Conservation (phyloP, 768 basidiomycete species). For the Phallus indusiatus region DNA sequence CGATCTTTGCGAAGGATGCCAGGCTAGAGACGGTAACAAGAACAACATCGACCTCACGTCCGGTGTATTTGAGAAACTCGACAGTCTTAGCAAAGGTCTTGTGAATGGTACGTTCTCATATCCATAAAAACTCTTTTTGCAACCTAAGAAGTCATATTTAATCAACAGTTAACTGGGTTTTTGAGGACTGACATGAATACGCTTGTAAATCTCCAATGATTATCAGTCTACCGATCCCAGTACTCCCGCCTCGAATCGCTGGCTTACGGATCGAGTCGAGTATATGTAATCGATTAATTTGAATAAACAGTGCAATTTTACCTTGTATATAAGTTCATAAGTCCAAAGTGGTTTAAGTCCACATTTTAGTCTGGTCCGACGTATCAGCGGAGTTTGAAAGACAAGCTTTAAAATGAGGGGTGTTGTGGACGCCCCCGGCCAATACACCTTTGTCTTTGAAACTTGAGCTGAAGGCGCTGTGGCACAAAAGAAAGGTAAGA, state of each 20-base stretch:
- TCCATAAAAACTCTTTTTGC: background rate
- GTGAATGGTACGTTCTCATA: background rate
- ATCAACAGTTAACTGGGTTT: background rate
- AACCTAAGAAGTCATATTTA: background rate
- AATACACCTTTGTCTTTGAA: background rate
- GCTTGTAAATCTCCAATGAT: too few relatives aligned
- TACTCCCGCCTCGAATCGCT: too few relatives aligned
- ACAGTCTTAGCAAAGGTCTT: background rate
- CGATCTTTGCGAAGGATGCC: slow-evolving; percentile 77
- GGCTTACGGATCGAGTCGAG: too few relatives aligned
- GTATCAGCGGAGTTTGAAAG: too few relatives aligned
- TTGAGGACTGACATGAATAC: background rate
- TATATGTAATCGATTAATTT: too few relatives aligned
- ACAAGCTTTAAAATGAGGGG: background rate
- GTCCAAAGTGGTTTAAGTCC: too few relatives aligned
- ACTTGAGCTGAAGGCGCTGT: background rate
- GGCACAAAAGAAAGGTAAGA: background rate
- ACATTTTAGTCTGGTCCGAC: too few relatives aligned
- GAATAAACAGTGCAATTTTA: too few relatives aligned
- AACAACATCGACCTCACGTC: slow-evolving; percentile 67
- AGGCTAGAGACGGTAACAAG: slow-evolving; percentile 18
- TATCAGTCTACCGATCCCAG: too few relatives aligned
- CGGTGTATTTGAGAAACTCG: slow-evolving; percentile 46
- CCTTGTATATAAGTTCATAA: too few relatives aligned
- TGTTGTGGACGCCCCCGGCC: background rate